Evolutionary conservation across 257 asterid species (phyloP).

Genomic region (Solanum chiquidenum): DNA sequence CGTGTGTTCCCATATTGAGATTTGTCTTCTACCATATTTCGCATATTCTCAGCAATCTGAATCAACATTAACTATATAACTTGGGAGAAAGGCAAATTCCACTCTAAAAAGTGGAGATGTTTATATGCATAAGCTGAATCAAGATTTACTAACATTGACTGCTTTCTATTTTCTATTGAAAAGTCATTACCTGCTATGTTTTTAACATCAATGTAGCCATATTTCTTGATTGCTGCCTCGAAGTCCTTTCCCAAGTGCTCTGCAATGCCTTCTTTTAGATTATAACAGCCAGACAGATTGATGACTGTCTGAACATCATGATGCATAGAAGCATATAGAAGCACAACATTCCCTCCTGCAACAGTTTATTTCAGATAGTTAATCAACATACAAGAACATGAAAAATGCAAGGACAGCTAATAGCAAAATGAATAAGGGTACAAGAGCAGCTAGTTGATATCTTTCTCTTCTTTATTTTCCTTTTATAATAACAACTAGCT

Average conservation of each 20-base stretch:
- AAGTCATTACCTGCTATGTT: conserved; percentile 34
- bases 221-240: conserved; percentile 49
- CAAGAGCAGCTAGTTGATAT: not conserved
- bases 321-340: conserved; percentile 67
- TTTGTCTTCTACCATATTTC: no score
- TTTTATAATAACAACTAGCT: not conserved
- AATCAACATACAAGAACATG: not conserved
- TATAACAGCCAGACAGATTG: conserved; percentile 82
- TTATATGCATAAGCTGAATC: not conserved
- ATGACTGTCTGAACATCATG: conserved; percentile 56
- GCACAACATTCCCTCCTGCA: conserved; percentile 70
- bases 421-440: not conserved
- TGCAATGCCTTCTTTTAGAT: conserved; percentile 56
- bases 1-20: no score
- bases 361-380: not conserved
- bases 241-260: conserved; percentile 50
- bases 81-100: not conserved
- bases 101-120: not conserved
- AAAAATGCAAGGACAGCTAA: not conserved
- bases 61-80: no score
- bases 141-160: not conserved
- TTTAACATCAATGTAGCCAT: conserved; percentile 57
- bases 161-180: no score
- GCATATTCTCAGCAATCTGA: no score
- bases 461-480: not conserved